Evolutionary conservation across 106 monocot genomes (phyloP), one percentile per base, ranked within the genome.

Genomic region (Acorus calamus): DNA sequence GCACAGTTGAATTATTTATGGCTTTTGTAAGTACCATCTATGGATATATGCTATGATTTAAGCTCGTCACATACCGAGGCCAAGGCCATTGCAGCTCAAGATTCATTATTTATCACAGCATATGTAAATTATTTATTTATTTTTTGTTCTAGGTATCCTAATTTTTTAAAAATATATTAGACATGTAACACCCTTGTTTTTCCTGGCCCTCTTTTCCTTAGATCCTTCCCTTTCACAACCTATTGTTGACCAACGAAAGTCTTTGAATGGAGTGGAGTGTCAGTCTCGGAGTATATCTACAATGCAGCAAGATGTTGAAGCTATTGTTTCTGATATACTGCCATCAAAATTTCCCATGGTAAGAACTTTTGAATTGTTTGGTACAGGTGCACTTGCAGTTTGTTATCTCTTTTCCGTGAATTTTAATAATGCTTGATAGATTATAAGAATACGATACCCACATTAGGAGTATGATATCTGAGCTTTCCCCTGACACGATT

Each of bases 301-400:
- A 28, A 58, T 60, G 2, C 72, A 88, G 59, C 50, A 65, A 57
- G 77, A 78, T 63, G 67, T 69, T 53, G 83, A 78, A 76, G 65
- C 73, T 46, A 65, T 82, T 64, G 73, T 85, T 64, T 71, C 59
- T 49, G n/a, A 61, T 74, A 61, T 82, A 42, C 59, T 92, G 9
- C 78, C 88, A 53, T 70, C 80, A 48, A 67, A 57, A 47, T 92
- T 85, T 75, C 60, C 80, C 42, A 68, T 78, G 88, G 92, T 92
- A 86, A 28, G 28, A 28, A 28, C 28, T 28, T 0, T 28, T 28
- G 28, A 28, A 28, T 28, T 28, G 28, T 28, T 28, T 28, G 0
- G 28, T 28, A 28, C 28, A 28, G 28, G 28, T 28, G 28, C 28
- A 28, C 28, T 28, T 28, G 1, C 1, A 28, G 28, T 28, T 28